Conservation (phyloP, 805 yeast species). For the Metschnikowia gruessii region DNA sequence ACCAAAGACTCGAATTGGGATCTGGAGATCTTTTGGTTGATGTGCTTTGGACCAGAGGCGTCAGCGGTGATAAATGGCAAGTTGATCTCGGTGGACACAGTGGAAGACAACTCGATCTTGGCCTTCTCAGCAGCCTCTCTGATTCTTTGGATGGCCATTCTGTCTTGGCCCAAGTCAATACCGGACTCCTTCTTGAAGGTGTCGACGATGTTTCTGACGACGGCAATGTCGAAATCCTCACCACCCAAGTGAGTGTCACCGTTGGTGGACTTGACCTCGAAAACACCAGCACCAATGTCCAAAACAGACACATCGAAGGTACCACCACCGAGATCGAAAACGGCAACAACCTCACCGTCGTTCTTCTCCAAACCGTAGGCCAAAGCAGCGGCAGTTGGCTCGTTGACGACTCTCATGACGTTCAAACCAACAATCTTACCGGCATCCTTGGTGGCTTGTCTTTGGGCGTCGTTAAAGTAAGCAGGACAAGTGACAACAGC, state of each 20-base stretch:
- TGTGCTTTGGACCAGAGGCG: constrained; percentile 77
- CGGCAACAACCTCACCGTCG: constrained; percentile 83
- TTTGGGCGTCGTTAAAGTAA: constrained; percentile 85
- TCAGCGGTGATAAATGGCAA: constrained; percentile 86
- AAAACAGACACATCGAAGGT: constrained; percentile 95
- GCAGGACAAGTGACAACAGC: constrained; percentile 93
- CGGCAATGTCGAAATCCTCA: constrained; percentile 84
- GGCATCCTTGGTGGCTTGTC: constrained; percentile 95
- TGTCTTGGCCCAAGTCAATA: constrained; percentile 46
- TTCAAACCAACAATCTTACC: constrained; percentile 96
- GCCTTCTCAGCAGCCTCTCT: constrained; percentile 75
- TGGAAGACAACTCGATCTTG: constrained; percentile 78
- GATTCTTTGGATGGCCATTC: constrained; percentile 68
- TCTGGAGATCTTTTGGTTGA: constrained; percentile 65
- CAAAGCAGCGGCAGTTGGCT: constrained; percentile 91
- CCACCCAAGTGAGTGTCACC: constrained; percentile 95
- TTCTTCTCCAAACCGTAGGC: constrained; percentile 94
- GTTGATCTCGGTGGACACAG: constrained; percentile 69
- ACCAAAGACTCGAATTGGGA: constrained; percentile 65
- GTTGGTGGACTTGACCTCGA: constrained; percentile 95
- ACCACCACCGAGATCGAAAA: constrained; percentile 98
- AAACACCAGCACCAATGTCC: constrained; percentile 96
- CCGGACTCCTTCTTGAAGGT: constrained; percentile 75
- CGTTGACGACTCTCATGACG: constrained; percentile 85
- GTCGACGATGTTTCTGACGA: constrained; percentile 80